phyloP scores from a whole-genome alignment of 2,329 filamentous ascomycete genomes.

The Colletotrichum neosansevieriae region DNA sequence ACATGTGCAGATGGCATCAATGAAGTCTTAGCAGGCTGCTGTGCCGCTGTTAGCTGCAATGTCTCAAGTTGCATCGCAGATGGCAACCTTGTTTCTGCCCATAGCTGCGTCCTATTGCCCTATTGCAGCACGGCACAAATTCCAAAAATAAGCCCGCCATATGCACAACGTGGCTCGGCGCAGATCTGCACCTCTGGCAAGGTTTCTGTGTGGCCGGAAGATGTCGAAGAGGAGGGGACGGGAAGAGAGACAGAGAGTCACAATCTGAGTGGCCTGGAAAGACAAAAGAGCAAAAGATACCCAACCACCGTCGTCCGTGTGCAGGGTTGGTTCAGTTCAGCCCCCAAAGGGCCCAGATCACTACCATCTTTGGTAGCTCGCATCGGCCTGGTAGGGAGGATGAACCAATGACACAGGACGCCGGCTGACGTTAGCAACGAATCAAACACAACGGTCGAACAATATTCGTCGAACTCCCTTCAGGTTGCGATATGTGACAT shows the following conservation, averaged over 20 bases:
- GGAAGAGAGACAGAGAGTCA: conserved; percentile 6
- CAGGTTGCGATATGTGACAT: conserved; percentile 9
- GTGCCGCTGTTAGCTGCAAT: neutral
- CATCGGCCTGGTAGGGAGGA: neutral
- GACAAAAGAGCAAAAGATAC: conserved; percentile 3
- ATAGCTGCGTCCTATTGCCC: neutral
- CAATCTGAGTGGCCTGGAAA: neutral
- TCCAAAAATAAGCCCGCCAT: conserved; percentile 9
- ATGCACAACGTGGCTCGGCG: neutral
- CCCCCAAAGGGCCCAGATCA: conserved; percentile 16
- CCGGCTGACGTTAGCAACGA: conserved; percentile 26
- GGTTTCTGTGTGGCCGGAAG: neutral
- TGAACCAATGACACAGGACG: conserved; percentile 9
- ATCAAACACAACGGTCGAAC: conserved; percentile 10
- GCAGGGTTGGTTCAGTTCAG: conserved; percentile 7
- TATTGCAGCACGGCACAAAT: neutral
- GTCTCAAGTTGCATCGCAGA: conserved; percentile 2
- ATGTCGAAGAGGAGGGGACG: neutral
- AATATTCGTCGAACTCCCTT: conserved; percentile 10
- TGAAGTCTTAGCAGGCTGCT: conserved; percentile 9
- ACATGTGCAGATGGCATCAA: neutral
- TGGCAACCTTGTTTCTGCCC: neutral
- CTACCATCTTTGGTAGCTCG: conserved; percentile 12
- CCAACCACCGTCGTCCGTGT: conserved; percentile 13
- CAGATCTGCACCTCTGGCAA: conserved; percentile 8